Base-by-base conservation (phyloP, 331 rosid species). In the Pyrus hybrid region DNA sequence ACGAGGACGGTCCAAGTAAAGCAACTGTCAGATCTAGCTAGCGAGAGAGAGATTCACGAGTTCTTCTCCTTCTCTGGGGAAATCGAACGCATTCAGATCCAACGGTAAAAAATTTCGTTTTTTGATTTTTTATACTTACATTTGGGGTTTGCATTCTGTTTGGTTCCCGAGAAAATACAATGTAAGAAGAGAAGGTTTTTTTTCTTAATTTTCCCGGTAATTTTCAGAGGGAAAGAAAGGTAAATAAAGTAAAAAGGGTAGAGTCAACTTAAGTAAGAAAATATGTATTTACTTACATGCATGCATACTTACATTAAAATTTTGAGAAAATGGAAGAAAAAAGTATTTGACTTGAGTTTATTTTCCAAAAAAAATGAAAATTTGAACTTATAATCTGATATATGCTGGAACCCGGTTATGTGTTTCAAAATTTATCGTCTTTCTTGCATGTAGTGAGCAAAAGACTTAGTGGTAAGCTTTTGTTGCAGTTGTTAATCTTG, bases 11-110 rank as follows among this genome's bases (percentile, higher is more conserved):
- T 91, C 79, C 96, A 91, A 84, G 98, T 91, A 58, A 83, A 76
- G 82, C 88, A 90, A 26, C 77, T 93, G 51, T 93, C 98, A 85
- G 96, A 93, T 93, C 98, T 93, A 77, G 98, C 98, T 61, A 74
- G 88, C 51, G 97, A 89, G 82, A 86, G 98, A 79, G 98, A 93
- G 90, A 91, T 93, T 89, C 96, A 88, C 11, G 98, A 93, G 63
- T 93, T 91, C 84, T 93, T 93, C 83, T 93, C 97, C 3, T 93
- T 93, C 60, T 85, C 98, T 56, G 97, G 98, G 37, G 96, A 93
- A 86, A 89, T 93, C 49, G 97, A 91, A 61, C 92, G 85, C 73
- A 79, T 91, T 87, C 87, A 93, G 84, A 91, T 91, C 88, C 88
- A 77, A 2, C 67, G 92, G 98, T 93, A 70, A 7, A 43, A 5